A percentile compares a stretch with the other conserved stretches of the same genome.
phyloP scores from a whole-genome alignment of 2,329 filamentous ascomycete species.

The Neocucurbitaria cava region DNA sequence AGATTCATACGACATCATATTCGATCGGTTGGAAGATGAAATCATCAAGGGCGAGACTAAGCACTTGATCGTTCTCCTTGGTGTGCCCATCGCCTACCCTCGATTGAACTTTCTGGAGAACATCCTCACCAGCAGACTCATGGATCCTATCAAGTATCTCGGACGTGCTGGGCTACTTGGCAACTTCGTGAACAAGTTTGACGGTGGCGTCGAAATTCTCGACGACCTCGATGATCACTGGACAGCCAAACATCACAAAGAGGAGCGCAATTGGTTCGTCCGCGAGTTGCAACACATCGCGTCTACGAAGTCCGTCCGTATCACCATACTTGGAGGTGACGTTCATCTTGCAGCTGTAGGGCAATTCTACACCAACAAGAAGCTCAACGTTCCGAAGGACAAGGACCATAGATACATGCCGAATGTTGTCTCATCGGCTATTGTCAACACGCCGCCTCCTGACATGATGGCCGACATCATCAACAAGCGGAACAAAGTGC shows the following conservation, averaged over 20 bases:
- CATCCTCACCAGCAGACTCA: constrained; percentile 78
- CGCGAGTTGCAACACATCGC: constrained; percentile 93
- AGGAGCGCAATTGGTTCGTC: constrained; percentile 84
- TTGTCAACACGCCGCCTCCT: constrained; percentile 89
- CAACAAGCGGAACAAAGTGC: constrained; percentile 86
- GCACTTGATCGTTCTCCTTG: constrained; percentile 86
- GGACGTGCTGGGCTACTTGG: constrained; percentile 83
- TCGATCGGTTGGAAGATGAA: constrained; percentile 82
- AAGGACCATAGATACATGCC: constrained; percentile 96
- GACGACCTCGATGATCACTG: constrained; percentile 96
- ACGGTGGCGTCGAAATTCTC: constrained; percentile 88
- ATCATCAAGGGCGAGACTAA: constrained; percentile 84
- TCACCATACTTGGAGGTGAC: constrained; percentile 93
- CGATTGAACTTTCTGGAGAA: constrained; percentile 66
- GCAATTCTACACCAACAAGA: constrained; percentile 93
- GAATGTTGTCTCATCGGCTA: constrained; percentile 91
- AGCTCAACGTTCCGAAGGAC: constrained; percentile 76
- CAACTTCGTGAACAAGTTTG: constrained; percentile 83
- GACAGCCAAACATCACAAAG: constrained; percentile 94
- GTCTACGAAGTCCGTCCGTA: constrained; percentile 86
- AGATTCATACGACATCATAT: constrained; percentile 83
- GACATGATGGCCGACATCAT: constrained; percentile 88
- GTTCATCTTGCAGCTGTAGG: constrained; percentile 92
- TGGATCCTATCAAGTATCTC: constrained; percentile 89
- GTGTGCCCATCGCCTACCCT: constrained; percentile 66